Conservation (phyloP, 2,329 filamentous ascomycete species). For the Eurotiales sp. region DNA sequence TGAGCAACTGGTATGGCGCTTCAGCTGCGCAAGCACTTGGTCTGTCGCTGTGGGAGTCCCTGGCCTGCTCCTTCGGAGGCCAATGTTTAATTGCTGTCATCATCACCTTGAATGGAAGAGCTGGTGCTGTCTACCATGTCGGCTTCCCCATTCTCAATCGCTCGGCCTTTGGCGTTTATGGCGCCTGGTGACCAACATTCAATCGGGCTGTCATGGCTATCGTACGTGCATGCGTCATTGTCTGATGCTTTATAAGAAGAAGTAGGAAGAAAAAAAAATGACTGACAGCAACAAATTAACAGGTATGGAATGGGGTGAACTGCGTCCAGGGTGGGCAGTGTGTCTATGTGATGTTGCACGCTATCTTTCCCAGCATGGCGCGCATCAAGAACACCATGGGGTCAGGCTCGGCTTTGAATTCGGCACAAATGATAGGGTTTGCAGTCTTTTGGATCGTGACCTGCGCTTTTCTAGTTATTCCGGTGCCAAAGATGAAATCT, state of each 20-base stretch:
- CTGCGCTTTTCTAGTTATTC: slow-evolving; percentile 38
- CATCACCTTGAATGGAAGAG: slow-evolving; percentile 43
- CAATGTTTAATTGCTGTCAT: slow-evolving; percentile 30
- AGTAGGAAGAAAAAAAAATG: too few relatives aligned
- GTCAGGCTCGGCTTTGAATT: slow-evolving; percentile 37
- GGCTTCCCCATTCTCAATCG: slow-evolving; percentile 43
- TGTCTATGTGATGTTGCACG: slow-evolving; percentile 41
- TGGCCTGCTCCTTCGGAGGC: slow-evolving; percentile 41
- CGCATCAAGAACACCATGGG: slow-evolving; percentile 40
- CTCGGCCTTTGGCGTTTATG: slow-evolving; percentile 43
- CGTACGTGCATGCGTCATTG: too few relatives aligned
- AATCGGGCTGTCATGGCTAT: slow-evolving; percentile 42
- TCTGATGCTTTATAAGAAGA: too few relatives aligned
- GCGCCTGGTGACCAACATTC: slow-evolving; percentile 40
- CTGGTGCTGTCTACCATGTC: slow-evolving; percentile 44
- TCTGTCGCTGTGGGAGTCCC: slow-evolving; percentile 49
- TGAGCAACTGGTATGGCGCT: slow-evolving; percentile 39
- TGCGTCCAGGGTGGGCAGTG: slow-evolving; percentile 36
- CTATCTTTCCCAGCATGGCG: slow-evolving; percentile 41
- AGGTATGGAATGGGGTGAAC: slow-evolving; percentile 47
- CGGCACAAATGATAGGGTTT: slow-evolving; percentile 42
- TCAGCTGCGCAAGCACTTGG: slow-evolving; percentile 41
- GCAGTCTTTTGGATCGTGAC: slow-evolving; percentile 37
- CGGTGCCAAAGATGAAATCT: slow-evolving; percentile 35
- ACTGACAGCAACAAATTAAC: too few relatives aligned